Conservation (phyloP, 2,329 filamentous ascomycete genomes). For the Cladosporium sp. region DNA sequence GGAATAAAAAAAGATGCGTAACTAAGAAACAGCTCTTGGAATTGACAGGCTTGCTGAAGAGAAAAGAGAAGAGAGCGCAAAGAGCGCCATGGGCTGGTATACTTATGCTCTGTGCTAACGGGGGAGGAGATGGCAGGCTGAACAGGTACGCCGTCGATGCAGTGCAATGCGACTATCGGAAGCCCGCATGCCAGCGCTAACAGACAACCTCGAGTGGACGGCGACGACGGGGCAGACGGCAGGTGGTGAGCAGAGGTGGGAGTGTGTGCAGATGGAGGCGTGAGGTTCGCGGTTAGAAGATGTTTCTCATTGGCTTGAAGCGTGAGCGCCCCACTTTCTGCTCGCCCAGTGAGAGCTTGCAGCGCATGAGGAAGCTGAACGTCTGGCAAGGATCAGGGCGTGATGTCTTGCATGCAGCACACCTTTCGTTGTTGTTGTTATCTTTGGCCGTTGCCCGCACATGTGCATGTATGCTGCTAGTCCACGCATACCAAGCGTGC, state of each 20-base stretch:
- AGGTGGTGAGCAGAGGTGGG: conserved; percentile 8
- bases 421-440: conserved; percentile 12
- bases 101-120: conserved; percentile 14
- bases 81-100: conserved; percentile 7
- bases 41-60: conserved; percentile 56
- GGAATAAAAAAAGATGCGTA: conserved; percentile 45
- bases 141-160: conserved; percentile 14
- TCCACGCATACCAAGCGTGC: conserved; percentile 4
- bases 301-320: neutral
- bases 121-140: conserved; percentile 20
- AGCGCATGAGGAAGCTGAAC: conserved; percentile 1
- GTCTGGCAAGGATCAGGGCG: conserved; percentile 10
- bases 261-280: conserved; percentile 19
- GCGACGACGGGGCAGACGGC: conserved; percentile 3
- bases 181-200: conserved; percentile 24
- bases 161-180: conserved; percentile 26
- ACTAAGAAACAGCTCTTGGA: conserved; percentile 53
- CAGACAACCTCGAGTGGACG: conserved; percentile 18
- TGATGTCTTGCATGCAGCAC: conserved; percentile 21
- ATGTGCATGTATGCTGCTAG: conserved; percentile 1
- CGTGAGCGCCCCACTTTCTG: neutral
- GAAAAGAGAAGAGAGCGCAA: conserved; percentile 33
- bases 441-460: conserved; percentile 15
- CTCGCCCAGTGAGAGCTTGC: conserved; percentile 10
- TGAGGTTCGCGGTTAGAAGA: conserved; percentile 22